Evolutionary conservation across 306 rosid genomes (phyloP), one percentile per base, ranked within the genome.

Genomic region (Acacia crassicarpa): DNA sequence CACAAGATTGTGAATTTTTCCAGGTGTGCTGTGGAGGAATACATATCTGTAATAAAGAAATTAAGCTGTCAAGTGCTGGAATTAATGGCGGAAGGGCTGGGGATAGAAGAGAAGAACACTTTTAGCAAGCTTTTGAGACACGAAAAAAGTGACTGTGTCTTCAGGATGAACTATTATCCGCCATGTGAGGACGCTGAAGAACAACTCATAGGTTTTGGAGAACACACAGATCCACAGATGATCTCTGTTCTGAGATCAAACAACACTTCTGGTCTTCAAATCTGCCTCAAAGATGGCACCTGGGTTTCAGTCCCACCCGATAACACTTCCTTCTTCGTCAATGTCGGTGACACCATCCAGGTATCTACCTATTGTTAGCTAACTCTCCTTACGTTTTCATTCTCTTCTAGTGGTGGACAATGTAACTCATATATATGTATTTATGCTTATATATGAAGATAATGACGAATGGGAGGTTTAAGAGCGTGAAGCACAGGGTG

Each of bases 181-280:
- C 82, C 90, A 63, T 88, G 91, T 0, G 35, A 69, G 20, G 53
- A 43, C 20, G 11, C 2, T 4, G 74, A 43, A 10, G 91, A 86
- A 61, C 90, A 85, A 54, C 63, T 92, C 86, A 67, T 94, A 75
- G 98, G 97, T n/a, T 94, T 94, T 81, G 98, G 97, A 54, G 98
- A 94, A 67, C 98, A 94, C 84, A 94, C 98, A 20, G 98, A 94
- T 87, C 98, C 98, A 68, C 98, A 94, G 51, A 88, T 94, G 14
- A 87, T 94, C 43, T 94, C 98, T 61, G 85, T 89, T 17, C 76
- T 94, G 1, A 87, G 96, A 86, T 94, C 98, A 0, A 94, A 94
- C 87, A 86, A 87, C 85, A 87, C 97, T 1, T 85, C 94, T 5
- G 92, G 98, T 1, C 89, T 94, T 10, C 97, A 94, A 85, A 94